Evolutionary conservation across 2,329 filamentous ascomycete genomes (phyloP).

Genomic region (Epichloe uncinata): DNA sequence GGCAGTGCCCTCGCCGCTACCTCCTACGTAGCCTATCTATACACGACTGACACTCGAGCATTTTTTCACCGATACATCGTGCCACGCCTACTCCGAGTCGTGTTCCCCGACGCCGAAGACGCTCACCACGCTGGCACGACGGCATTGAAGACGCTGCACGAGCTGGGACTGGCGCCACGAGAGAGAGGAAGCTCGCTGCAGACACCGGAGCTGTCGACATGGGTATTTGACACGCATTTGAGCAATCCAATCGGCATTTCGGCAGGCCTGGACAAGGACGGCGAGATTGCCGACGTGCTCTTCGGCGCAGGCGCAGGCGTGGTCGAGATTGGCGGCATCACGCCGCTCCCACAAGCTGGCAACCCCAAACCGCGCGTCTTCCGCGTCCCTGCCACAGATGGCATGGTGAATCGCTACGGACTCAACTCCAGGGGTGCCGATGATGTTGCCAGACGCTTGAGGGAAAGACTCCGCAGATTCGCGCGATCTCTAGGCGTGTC

Average conservation of each 20-base stretch:
- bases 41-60: constrained; percentile 62
- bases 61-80: constrained; percentile 55
- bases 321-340: constrained; percentile 87
- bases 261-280: constrained; percentile 92
- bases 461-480: constrained; percentile 64
- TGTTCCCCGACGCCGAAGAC: constrained; percentile 71
- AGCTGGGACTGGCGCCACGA: constrained; percentile 63
- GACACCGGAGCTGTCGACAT: constrained; percentile 19
- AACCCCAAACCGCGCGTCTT: constrained; percentile 86
- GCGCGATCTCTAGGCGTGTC: constrained; percentile 58
- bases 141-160: constrained; percentile 58
- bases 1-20: constrained; percentile 27
- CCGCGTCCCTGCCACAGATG: constrained; percentile 68
- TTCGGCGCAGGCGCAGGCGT: constrained; percentile 75
- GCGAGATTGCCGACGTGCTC: constrained; percentile 71
- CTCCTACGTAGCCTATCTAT: constrained; percentile 44
- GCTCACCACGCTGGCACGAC: constrained; percentile 74
- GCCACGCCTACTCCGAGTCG: constrained; percentile 49
- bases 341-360: constrained; percentile 72
- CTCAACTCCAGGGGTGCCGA: constrained; percentile 88
- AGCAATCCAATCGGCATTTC: constrained; percentile 86
- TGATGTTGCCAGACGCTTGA: constrained; percentile 64
- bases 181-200: constrained; percentile 48
- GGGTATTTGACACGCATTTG: constrained; percentile 64
- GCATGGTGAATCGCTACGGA: constrained; percentile 89